phyloP scores from a whole-genome alignment of 1,284 basidiomycete species.

The Porodaedalea pini region DNA sequence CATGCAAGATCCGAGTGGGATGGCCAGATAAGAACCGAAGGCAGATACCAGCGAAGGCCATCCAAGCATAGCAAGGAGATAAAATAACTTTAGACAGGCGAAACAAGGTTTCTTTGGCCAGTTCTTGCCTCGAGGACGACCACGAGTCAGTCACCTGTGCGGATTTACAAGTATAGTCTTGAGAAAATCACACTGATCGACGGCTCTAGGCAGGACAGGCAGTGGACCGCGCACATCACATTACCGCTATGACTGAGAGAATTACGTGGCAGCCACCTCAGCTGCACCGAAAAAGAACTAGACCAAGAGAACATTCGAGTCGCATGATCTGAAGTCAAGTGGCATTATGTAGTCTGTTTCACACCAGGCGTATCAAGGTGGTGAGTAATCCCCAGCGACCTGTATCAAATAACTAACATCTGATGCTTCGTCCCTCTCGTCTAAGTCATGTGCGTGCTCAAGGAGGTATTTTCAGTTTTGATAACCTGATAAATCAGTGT shows the following conservation, averaged over 20 bases:
- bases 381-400: background rate
- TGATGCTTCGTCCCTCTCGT: too few species aligned
- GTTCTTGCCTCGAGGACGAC: background rate
- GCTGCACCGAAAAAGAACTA: background rate
- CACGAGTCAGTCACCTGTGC: conserved; percentile 15
- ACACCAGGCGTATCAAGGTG: background rate
- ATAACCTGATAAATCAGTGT: too few species aligned
- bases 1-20: conserved; percentile 6
- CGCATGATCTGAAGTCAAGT: background rate
- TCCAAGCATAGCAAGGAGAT: background rate
- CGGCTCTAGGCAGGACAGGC: background rate
- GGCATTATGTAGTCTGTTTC: background rate
- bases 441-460: background rate
- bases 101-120: background rate
- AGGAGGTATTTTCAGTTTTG: too few species aligned
- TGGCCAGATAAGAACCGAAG: background rate
- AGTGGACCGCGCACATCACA: conserved; percentile 3
- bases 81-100: background rate
- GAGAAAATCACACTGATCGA: conserved; percentile 8
- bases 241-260: background rate
- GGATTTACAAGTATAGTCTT: background rate
- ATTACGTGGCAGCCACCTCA: conserved; percentile 16
- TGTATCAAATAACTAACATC: too few species aligned
- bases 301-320: background rate
- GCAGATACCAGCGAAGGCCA: background rate